A percentile compares a stretch with the other conserved stretches of the same genome.
Evolutionary conservation across 1,284 basidiomycete species (phyloP).

Genomic region (Sporisorium sorghi): DNA sequence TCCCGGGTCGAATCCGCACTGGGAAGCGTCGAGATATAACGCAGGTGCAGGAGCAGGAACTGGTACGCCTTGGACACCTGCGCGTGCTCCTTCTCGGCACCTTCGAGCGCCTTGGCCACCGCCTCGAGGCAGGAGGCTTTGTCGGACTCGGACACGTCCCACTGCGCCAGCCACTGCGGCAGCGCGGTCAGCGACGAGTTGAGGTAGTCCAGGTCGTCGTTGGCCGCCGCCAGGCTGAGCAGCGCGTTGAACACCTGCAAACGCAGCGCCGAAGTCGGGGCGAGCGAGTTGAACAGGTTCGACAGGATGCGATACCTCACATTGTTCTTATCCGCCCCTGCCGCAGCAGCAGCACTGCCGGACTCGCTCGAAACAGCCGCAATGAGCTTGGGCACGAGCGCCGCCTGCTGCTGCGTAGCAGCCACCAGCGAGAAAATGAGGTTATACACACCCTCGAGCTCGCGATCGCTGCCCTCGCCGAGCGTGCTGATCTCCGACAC

Average conservation of each 20-base stretch:
- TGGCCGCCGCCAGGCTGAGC: constrained; percentile 54
- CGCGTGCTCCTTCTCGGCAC: constrained; percentile 53
- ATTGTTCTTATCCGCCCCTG: constrained; percentile 57
- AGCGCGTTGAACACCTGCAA: constrained; percentile 57
- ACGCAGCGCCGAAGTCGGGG: constrained; percentile 54
- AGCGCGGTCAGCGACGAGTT: constrained; percentile 52
- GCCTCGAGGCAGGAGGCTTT: constrained; percentile 56
- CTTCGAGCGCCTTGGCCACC: constrained; percentile 58
- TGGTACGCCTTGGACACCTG: constrained; percentile 58
- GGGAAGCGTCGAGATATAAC: constrained; percentile 55
- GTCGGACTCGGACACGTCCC: constrained; percentile 52
- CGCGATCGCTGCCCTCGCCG: constrained; percentile 63
- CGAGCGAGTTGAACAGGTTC: constrained; percentile 67
- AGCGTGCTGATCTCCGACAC: constrained; percentile 50
- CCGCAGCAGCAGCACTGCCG: too few relatives aligned
- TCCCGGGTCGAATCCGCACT: constrained; percentile 18
- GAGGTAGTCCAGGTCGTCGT: constrained; percentile 66
- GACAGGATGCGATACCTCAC: constrained; percentile 60
- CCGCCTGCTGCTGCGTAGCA: constrained; percentile 14
- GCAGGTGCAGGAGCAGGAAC: constrained; percentile 61
- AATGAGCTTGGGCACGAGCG: constrained; percentile 43
- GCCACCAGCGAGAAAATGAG: constrained; percentile 59
- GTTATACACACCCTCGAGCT: constrained; percentile 67
- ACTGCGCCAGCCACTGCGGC: constrained; percentile 64
- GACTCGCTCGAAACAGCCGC: constrained; percentile 32